These are phyloP conservation scores for Chrysanthemum lavandulifolium DNA, from an alignment of 129 eudicot genomes.

Conservation along the genomic window DNA sequence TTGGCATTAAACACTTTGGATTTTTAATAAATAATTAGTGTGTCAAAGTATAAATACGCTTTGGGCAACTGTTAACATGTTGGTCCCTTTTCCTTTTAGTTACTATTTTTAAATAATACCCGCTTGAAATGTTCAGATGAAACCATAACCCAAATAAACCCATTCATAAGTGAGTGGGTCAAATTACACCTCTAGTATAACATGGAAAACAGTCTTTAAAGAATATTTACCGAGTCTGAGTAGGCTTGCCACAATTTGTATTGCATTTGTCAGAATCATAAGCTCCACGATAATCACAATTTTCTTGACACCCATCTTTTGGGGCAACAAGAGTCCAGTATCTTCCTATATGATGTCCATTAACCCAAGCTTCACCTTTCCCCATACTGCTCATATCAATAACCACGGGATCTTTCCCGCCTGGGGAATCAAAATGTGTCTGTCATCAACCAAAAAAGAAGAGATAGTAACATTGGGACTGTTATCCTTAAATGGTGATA, in stretches of 20 bases:
- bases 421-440: constrained; percentile 81
- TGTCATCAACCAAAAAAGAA: constrained; percentile 30
- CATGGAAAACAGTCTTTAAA: constrained; percentile 6
- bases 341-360: constrained; percentile 95
- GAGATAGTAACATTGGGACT: neutral
- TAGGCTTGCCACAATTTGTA: constrained; percentile 85
- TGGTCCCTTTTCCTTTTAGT: neutral
- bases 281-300: constrained; percentile 82
- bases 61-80: neutral
- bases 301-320: constrained; percentile 65
- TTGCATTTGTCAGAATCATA: constrained; percentile 65
- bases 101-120: neutral
- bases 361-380: constrained; percentile 94
- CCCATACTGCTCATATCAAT: constrained; percentile 85
- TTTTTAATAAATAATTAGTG: neutral
- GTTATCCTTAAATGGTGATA: neutral
- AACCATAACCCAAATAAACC: neutral
- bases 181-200: neutral
- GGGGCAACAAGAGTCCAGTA: constrained; percentile 87
- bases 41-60: neutral
- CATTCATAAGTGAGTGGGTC: neutral
- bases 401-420: constrained; percentile 73
- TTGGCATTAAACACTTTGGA: constrained; percentile 7
- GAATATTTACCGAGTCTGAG: constrained; percentile 72
- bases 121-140: neutral